Evolutionary conservation across 164 flowering plant species (phyloP).

Genomic region (Chimonanthus praecox): DNA sequence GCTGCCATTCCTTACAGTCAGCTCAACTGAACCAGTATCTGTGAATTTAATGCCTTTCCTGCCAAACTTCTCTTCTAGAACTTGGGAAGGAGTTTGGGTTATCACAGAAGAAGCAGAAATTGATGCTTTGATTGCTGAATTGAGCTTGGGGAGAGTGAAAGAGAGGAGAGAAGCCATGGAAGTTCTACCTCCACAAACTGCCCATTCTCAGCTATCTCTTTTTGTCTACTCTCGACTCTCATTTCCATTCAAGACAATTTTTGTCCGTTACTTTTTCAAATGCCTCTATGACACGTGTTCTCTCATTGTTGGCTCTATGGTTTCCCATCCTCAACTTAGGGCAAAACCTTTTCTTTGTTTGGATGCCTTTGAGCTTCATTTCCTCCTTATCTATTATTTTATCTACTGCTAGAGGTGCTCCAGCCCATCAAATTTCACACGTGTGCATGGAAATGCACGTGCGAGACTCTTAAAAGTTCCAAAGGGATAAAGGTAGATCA

Average conservation of each 20-base stretch:
- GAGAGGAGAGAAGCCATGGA: conserved; percentile 30
- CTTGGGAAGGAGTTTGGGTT: conserved; percentile 17
- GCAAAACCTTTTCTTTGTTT: no score
- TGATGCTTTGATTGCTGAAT: conserved; percentile 7
- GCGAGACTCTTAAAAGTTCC: no score
- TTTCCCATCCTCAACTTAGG: no score
- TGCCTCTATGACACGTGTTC: not conserved
- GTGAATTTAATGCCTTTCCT: conserved; percentile 72
- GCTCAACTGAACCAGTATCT: conserved; percentile 45
- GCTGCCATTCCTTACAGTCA: conserved; percentile 84
- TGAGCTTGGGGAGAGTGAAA: conserved; percentile 26
- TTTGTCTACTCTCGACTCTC: not conserved
- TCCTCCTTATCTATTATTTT: no score
- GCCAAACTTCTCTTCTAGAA: conserved; percentile 62
- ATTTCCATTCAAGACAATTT: not conserved
- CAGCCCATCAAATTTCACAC: no score
- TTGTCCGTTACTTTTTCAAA: not conserved
- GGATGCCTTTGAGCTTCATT: no score
- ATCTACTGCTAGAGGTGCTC: no score
- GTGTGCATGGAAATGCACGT: no score
- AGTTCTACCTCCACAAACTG: conserved; percentile 20
- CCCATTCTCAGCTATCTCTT: conserved; percentile 17
- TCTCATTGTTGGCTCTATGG: not conserved
- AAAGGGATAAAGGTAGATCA: no score
- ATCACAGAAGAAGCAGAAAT: conserved; percentile 11